These are phyloP conservation scores for Coelastrella sp. DNA, from an alignment of 139 green algal species.

Conservation along the genomic window DNA sequence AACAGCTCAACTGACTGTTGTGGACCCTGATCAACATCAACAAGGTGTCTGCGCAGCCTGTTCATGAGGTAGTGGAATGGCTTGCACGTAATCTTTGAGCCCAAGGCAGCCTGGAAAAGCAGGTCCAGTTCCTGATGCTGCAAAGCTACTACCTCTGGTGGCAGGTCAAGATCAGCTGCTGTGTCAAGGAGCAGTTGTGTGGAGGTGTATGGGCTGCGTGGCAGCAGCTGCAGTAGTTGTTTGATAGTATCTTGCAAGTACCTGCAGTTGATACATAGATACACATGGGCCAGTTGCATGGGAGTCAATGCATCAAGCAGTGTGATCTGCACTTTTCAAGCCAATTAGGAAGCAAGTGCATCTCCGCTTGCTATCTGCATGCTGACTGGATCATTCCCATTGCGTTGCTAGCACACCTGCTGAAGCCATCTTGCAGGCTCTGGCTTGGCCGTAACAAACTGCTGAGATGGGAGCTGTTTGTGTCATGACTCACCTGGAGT, in stretches of 20 bases:
- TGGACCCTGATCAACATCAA: too few relatives aligned
- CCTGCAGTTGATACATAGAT: neutral
- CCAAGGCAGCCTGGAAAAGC: neutral
- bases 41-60: neutral
- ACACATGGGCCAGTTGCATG: neutral
- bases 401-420: too few relatives aligned
- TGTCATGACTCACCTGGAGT: neutral
- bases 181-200: slow-evolving; percentile 34
- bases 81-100: neutral
- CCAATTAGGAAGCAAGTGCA: too few relatives aligned
- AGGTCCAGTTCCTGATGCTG: slow-evolving; percentile 21
- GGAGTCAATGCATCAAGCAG: too few relatives aligned
- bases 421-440: too few relatives aligned
- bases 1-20: too few relatives aligned
- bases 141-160: slow-evolving; percentile 22
- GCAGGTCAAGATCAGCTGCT: slow-evolving; percentile 29
- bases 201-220: neutral
- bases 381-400: too few relatives aligned
- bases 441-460: too few relatives aligned
- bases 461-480: too few relatives aligned
- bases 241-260: neutral
- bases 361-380: too few relatives aligned
- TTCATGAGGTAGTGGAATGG: slow-evolving; percentile 14
- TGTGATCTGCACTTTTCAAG: neutral
- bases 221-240: slow-evolving; percentile 17